These are phyloP conservation scores for Crithidia brevicula DNA, from an alignment of 208 protist genomes.

Conservation along the genomic window DNA sequence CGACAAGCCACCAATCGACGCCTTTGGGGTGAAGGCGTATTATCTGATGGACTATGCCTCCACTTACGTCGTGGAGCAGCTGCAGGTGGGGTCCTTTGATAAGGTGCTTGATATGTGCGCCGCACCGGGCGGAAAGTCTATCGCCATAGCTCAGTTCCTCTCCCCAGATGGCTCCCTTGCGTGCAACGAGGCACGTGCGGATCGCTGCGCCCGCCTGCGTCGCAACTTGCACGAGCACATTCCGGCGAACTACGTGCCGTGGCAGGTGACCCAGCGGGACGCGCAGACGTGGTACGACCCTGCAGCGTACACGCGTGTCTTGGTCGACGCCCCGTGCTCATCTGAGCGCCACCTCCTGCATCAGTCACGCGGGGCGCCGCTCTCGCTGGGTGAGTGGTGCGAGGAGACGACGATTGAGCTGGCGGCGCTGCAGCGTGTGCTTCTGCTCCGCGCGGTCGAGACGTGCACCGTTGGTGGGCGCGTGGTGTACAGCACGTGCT, in stretches of 20 bases:
- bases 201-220: constrained; percentile 71
- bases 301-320: constrained; percentile 70
- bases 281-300: constrained; percentile 74
- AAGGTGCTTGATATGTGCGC: constrained; percentile 87
- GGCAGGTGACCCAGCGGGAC: constrained; percentile 69
- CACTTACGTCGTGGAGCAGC: constrained; percentile 70
- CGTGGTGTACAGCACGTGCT: constrained; percentile 94
- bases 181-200: constrained; percentile 66
- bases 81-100: constrained; percentile 74
- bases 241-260: constrained; percentile 63
- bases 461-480: constrained; percentile 71
- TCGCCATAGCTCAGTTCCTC: constrained; percentile 83
- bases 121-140: constrained; percentile 74
- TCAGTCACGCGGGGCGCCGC: constrained; percentile 39
- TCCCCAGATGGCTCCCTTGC: constrained; percentile 63
- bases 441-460: constrained; percentile 83
- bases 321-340: constrained; percentile 94
- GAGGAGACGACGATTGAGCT: constrained; percentile 41
- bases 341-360: constrained; percentile 93
- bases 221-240: constrained; percentile 78
- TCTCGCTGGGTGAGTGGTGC: constrained; percentile 57
- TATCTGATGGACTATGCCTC: constrained; percentile 87
- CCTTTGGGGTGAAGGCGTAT: constrained; percentile 74
- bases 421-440: constrained; percentile 53
- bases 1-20: constrained; percentile 54